phyloP scores from a whole-genome alignment of 805 yeast species.

The Hanseniaspora pseudoguilliermondii region DNA sequence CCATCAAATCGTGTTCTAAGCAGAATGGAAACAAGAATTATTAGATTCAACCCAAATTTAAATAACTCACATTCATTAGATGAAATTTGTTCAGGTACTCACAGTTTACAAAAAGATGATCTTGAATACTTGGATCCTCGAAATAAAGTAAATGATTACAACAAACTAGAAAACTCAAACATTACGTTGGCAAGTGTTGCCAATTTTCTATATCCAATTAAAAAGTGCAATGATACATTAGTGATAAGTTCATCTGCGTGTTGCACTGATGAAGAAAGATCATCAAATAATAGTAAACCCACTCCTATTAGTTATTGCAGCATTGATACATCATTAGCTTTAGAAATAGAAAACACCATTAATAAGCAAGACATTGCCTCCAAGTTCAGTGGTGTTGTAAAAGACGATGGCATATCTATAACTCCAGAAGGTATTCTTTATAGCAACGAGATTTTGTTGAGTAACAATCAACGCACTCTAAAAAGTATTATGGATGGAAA shows the following conservation, averaged over 20 bases:
- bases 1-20: background rate
- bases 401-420: background rate
- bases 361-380: background rate
- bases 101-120: conserved; percentile 2
- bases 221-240: background rate
- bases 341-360: background rate
- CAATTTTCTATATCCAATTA: background rate
- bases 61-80: background rate
- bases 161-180: background rate
- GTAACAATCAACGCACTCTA: background rate
- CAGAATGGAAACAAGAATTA: background rate
- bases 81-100: background rate
- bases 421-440: background rate
- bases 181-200: background rate
- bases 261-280: background rate
- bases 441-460: background rate
- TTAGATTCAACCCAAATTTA: conserved; percentile 1
- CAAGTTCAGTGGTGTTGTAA: background rate
- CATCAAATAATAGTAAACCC: background rate
- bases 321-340: background rate
- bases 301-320: background rate
- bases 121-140: background rate
- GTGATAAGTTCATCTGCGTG: background rate
- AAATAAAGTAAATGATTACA: background rate
- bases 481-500: background rate